A percentile compares a stretch with the other conserved stretches of the same genome.
Conservation (phyloP, 1,284 basidiomycete genomes). For the Pseudozyma sp. region DNA sequence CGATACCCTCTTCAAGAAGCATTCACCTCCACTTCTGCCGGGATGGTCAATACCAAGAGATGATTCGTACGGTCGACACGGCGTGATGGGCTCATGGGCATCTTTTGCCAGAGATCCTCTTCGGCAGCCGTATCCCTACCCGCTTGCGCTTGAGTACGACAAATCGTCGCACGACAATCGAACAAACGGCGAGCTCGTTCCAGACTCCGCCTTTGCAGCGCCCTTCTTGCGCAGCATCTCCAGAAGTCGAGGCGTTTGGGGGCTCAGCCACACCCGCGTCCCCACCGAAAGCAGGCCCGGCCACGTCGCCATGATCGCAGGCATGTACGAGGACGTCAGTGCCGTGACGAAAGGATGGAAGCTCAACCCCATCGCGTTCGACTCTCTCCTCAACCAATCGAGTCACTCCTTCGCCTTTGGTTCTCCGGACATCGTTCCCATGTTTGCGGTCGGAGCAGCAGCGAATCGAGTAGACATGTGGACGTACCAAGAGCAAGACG, state of each 20-base stretch:
- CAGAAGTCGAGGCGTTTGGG: conserved; percentile 77
- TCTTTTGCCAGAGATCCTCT: conserved; percentile 32
- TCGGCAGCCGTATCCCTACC: conserved; percentile 28
- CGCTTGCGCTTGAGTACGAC: conserved; percentile 17
- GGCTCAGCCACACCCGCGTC: conserved; percentile 86
- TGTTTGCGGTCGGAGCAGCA: conserved; percentile 81
- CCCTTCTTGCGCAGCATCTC: conserved; percentile 80
- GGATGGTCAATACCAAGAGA: conserved; percentile 41
- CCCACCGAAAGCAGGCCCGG: conserved; percentile 90
- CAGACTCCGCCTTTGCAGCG: conserved; percentile 71
- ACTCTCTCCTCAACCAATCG: conserved; percentile 88
- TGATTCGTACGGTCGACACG: conserved; percentile 1
- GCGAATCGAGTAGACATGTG: conserved; percentile 78
- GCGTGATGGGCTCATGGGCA: conserved; percentile 22
- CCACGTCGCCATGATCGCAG: conserved; percentile 86
- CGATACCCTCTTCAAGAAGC: conserved; percentile 78
- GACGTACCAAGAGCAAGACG: conserved; percentile 81
- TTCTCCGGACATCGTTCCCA: conserved; percentile 88
- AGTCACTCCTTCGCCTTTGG: conserved; percentile 84
- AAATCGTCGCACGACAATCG: background rate
- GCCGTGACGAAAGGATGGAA: conserved; percentile 92
- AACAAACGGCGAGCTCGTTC: background rate
- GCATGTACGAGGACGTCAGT: conserved; percentile 92
- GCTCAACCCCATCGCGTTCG: conserved; percentile 88
- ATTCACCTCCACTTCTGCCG: conserved; percentile 29